Base-by-base conservation (phyloP, 805 yeast species). In the Kodamaea leandrae region DNA sequence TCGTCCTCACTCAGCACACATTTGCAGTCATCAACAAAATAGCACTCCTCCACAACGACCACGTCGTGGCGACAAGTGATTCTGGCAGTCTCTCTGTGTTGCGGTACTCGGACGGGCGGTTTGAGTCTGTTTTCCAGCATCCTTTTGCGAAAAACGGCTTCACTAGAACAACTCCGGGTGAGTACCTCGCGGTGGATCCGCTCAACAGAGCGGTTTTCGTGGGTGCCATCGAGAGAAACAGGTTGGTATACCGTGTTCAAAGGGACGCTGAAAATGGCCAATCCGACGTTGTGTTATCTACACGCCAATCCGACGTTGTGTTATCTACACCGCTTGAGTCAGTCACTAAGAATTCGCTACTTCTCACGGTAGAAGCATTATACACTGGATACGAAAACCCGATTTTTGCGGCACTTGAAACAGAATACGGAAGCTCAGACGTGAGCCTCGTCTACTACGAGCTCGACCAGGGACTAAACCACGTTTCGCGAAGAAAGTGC, bases 391-490 rank as follows among this genome's bases (percentile, higher is more conserved):
- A 72, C 57, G 93, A 84, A 14, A 89, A 88, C 53, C 98, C 98
- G 0, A 56, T 79, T 7, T 91, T 90, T 73, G 95, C 88, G 0
- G 74, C 90, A 0, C 61, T 93, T 6, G 98, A 91, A 54, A 63
- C 76, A 6, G 83, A 78, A 39, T 72, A 77, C 43, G 53, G 66
- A 5, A 66, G 62, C 1, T 21, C 33, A 13, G 16, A 2, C 17
- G 26, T 4, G 1, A 49, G 54, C 20, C 64, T 91, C 39, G 74
- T 78, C 3, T 84, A 77, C 56, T 91, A 91, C 62, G 91, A 87
- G 53, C 63, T 90, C 18, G 97, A 93, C 58, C 72, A 86, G 29
- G 96, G 97, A 1, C 65, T 91, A 35, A 90, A 90, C 54, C 85
- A 83, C 55, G 76, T 90, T 2, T 70, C 84, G 1, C 75, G 73